phyloP scores from a whole-genome alignment of 2,329 filamentous ascomycete genomes.

The Aschersonia sp. region DNA sequence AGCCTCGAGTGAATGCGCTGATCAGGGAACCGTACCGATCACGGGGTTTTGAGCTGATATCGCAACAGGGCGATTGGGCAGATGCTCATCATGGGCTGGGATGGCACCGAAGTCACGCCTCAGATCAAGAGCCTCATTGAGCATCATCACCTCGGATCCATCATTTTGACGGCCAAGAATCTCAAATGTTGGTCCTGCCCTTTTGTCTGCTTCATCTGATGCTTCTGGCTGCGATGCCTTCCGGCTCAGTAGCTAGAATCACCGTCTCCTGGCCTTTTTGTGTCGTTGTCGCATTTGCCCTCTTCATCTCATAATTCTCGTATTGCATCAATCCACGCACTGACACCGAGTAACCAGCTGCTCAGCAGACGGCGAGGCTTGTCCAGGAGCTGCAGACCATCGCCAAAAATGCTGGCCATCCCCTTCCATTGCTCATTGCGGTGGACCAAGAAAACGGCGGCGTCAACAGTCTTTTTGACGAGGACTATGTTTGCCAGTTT shows the following conservation, averaged over 20 bases:
- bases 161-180: constrained; percentile 74
- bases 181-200: constrained; percentile 50
- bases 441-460: constrained; percentile 97
- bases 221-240: background rate
- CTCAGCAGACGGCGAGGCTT: constrained; percentile 74
- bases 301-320: background rate
- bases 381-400: constrained; percentile 88
- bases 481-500: constrained; percentile 91
- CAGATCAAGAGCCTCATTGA: constrained; percentile 72
- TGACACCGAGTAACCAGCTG: constrained; percentile 43
- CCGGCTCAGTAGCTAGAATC: background rate
- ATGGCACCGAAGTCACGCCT: constrained; percentile 70
- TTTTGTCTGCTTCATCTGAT: background rate
- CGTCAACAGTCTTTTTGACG: constrained; percentile 92
- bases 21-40: too few species aligned
- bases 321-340: background rate
- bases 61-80: constrained; percentile 54
- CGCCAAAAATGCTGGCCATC: constrained; percentile 79
- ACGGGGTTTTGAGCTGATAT: background rate
- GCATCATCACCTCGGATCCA: constrained; percentile 76
- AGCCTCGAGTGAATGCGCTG: too few species aligned
- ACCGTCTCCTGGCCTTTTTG: background rate
- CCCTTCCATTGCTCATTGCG: constrained; percentile 76
- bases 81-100: constrained; percentile 73
- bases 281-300: background rate